These are phyloP conservation scores for Vachellia collinsii DNA, from an alignment of 306 rosid genomes.

Conservation along the genomic window DNA sequence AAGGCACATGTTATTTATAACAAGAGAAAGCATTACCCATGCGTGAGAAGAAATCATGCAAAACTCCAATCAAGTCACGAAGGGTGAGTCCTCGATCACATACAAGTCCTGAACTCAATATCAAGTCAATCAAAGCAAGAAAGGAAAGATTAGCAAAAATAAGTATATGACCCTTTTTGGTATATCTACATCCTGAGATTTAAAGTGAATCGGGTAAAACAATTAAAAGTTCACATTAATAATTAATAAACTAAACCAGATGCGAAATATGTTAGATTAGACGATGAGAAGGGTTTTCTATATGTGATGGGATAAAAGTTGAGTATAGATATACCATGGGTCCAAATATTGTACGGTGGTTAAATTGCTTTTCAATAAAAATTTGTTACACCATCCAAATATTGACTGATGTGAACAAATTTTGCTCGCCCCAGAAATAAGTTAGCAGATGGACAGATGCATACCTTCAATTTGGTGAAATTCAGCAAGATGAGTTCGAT, in stretches of 20 bases:
- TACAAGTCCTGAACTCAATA: conserved; percentile 68
- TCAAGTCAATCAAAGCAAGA: neutral
- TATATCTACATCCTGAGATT: neutral
- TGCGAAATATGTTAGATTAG: neutral
- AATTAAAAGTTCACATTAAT: neutral
- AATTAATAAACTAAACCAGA: neutral
- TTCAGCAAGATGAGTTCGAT: conserved; percentile 98
- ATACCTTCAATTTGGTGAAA: conserved; percentile 99
- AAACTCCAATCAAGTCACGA: conserved; percentile 83
- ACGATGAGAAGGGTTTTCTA: neutral
- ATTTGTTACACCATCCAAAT: neutral
- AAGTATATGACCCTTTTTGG: neutral
- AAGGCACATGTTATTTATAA: neutral
- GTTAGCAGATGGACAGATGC: conserved; percentile 10
- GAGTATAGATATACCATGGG: neutral
- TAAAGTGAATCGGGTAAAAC: neutral
- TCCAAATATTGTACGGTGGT: neutral
- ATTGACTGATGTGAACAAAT: conserved; percentile 4
- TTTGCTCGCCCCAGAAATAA: conserved; percentile 7
- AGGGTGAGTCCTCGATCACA: conserved; percentile 92
- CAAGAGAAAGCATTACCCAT: conserved; percentile 55
- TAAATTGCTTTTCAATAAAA: neutral
- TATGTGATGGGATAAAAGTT: neutral
- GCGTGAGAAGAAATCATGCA: conserved; percentile 86
- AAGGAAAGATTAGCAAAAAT: conserved; percentile 1